These are phyloP conservation scores for Backusella parvicylindrica DNA, from an alignment of 192 early-diverging fungal genomes.

Conservation along the genomic window DNA sequence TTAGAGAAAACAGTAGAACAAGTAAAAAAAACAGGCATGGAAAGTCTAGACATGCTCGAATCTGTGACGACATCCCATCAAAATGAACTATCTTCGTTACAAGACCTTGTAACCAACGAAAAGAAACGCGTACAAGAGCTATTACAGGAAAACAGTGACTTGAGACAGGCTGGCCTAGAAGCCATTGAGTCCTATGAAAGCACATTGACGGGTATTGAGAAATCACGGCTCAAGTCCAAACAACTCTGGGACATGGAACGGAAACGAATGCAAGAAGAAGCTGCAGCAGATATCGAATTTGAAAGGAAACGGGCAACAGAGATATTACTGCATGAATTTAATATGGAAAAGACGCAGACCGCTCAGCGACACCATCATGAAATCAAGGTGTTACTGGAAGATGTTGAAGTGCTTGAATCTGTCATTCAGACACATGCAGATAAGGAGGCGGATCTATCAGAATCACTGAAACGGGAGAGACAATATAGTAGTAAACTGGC, in stretches of 20 bases:
- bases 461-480: conserved; percentile 1
- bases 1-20: conserved; percentile 21
- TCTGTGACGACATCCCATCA: conserved; percentile 7
- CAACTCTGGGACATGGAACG: conserved; percentile 21
- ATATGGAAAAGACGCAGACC: not conserved
- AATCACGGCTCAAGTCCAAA: conserved; percentile 19
- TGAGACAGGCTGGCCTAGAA: conserved; percentile 33
- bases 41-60: conserved; percentile 34
- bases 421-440: conserved; percentile 7
- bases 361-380: not conserved
- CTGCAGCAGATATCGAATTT: not conserved
- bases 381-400: not conserved
- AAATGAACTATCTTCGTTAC: conserved; percentile 4
- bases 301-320: not conserved
- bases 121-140: conserved; percentile 5
- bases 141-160: conserved; percentile 20
- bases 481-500: not conserved
- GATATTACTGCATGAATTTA: not conserved
- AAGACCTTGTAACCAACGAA: not conserved
- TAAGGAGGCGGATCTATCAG: not conserved
- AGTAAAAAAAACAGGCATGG: conserved; percentile 28
- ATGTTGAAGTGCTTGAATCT: conserved; percentile 13
- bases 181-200: conserved; percentile 38
- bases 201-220: conserved; percentile 30
- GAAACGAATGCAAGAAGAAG: conserved; percentile 2